Evolutionary conservation across 2,329 filamentous ascomycete genomes (phyloP).

Genomic region (Pseudogymnoascus sp.): DNA sequence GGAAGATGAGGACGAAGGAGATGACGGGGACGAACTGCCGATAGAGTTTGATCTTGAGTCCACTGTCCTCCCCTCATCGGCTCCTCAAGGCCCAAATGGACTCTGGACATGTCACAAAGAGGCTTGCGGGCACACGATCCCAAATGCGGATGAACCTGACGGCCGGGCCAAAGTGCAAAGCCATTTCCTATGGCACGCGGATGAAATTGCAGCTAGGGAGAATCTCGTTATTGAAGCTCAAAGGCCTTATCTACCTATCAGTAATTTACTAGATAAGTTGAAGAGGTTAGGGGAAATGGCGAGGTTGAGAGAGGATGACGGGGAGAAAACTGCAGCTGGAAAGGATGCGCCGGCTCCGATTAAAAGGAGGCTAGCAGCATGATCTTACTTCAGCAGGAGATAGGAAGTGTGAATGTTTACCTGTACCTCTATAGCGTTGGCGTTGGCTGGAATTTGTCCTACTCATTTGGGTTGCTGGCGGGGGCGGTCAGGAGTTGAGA

Average conservation of each 20-base stretch:
- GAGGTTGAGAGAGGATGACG: constrained; percentile 20
- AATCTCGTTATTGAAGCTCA: constrained; percentile 48
- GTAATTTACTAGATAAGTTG: constrained; percentile 51
- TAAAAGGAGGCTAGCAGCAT: not conserved
- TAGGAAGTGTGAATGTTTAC: not conserved
- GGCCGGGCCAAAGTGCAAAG: constrained; percentile 50
- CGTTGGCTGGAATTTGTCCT: not conserved
- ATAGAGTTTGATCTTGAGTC: constrained; percentile 27
- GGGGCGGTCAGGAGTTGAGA: not conserved
- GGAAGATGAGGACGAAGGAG: not conserved
- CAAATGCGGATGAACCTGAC: constrained; percentile 49
- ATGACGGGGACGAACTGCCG: constrained; percentile 8
- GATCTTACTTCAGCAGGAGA: not conserved
- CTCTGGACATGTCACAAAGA: constrained; percentile 61
- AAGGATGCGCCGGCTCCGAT: not conserved
- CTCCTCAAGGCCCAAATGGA: constrained; percentile 49
- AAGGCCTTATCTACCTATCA: constrained; percentile 48
- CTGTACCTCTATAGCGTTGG: not conserved
- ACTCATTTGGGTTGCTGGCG: not conserved
- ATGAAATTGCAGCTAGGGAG: constrained; percentile 39
- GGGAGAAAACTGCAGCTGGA: constrained; percentile 22
- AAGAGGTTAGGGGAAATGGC: constrained; percentile 38
- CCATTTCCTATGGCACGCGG: constrained; percentile 56
- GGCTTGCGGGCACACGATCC: constrained; percentile 57
- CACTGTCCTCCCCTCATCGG: constrained; percentile 36